Evolutionary conservation across 805 yeast genomes (phyloP).

Genomic region (Spencermartinsiella europaea): DNA sequence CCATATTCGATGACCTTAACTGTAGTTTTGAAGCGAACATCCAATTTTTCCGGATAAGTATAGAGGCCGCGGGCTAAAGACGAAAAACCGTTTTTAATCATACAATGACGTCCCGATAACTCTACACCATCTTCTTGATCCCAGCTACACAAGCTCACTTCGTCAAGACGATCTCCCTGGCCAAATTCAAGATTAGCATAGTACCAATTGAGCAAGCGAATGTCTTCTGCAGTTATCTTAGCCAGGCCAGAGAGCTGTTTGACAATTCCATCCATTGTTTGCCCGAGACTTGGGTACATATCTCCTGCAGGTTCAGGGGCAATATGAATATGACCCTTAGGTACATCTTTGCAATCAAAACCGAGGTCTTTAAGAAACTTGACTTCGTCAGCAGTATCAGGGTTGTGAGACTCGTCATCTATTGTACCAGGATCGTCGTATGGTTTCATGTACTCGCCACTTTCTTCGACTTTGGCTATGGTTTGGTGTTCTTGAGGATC

Average conservation of each 20-base stretch:
- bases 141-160: conserved; percentile 36
- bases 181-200: conserved; percentile 37
- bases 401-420: conserved; percentile 18
- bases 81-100: conserved; percentile 34
- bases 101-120: conserved; percentile 36
- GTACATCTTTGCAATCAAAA: conserved; percentile 14
- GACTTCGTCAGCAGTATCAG: conserved; percentile 28
- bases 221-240: conserved; percentile 32
- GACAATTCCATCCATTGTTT: conserved; percentile 32
- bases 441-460: conserved; percentile 29
- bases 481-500: conserved; percentile 30
- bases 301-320: conserved; percentile 34
- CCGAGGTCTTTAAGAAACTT: conserved; percentile 30
- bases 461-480: conserved; percentile 35
- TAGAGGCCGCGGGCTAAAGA: conserved; percentile 35
- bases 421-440: conserved; percentile 26
- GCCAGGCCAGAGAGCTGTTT: conserved; percentile 29
- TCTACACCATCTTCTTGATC: conserved; percentile 38
- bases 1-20: conserved; percentile 36
- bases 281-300: conserved; percentile 33
- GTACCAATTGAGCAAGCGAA: conserved; percentile 37
- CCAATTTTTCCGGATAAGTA: conserved; percentile 34
- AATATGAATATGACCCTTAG: conserved; percentile 20
- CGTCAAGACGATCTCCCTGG: conserved; percentile 32
- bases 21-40: conserved; percentile 36